phyloP scores from a whole-genome alignment of 2,329 filamentous ascomycete genomes.

The Furcasterigmium sp. region DNA sequence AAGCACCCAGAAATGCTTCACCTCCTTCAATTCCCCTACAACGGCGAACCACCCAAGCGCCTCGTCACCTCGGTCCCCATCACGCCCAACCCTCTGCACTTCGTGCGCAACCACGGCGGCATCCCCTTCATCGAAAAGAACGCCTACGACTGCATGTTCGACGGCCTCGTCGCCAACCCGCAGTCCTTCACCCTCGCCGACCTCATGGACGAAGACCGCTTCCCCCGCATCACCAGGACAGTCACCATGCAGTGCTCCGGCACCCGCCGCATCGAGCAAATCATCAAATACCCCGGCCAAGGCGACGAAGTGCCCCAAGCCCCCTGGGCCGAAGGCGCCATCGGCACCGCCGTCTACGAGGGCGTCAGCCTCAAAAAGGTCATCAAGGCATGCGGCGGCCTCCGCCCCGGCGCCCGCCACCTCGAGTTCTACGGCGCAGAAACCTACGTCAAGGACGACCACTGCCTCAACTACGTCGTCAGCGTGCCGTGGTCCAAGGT shows the following conservation, averaged over 20 bases:
- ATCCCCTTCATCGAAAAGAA: slow-evolving; percentile 60
- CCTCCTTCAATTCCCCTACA: slow-evolving; percentile 58
- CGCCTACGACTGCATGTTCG: slow-evolving; percentile 47
- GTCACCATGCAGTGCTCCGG: slow-evolving; percentile 65
- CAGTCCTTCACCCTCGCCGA: slow-evolving; percentile 52
- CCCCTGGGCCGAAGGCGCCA: slow-evolving; percentile 62
- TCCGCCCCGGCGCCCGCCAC: slow-evolving; percentile 49
- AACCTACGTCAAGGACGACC: slow-evolving; percentile 65
- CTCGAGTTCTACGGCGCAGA: slow-evolving; percentile 67
- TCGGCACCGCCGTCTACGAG: slow-evolving; percentile 58
- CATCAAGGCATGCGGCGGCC: slow-evolving; percentile 64
- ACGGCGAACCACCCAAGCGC: slow-evolving; percentile 56
- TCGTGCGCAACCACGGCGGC: slow-evolving; percentile 68
- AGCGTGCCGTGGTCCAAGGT: slow-evolving; percentile 65
- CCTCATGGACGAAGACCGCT: slow-evolving; percentile 52
- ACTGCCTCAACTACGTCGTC: slow-evolving; percentile 63
- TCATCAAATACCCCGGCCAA: slow-evolving; percentile 58
- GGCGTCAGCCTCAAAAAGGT: slow-evolving; percentile 64
- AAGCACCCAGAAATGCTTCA: slow-evolving; percentile 58
- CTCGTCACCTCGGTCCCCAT: slow-evolving; percentile 50
- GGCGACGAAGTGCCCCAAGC: slow-evolving; percentile 56
- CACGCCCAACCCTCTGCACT: slow-evolving; percentile 55
- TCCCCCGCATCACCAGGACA: slow-evolving; percentile 53
- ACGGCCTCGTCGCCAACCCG: slow-evolving; percentile 56
- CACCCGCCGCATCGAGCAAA: slow-evolving; percentile 65